Evolutionary conservation across 352 stramenopile species (phyloP).

Genomic region (Phytopythium montanum): DNA sequence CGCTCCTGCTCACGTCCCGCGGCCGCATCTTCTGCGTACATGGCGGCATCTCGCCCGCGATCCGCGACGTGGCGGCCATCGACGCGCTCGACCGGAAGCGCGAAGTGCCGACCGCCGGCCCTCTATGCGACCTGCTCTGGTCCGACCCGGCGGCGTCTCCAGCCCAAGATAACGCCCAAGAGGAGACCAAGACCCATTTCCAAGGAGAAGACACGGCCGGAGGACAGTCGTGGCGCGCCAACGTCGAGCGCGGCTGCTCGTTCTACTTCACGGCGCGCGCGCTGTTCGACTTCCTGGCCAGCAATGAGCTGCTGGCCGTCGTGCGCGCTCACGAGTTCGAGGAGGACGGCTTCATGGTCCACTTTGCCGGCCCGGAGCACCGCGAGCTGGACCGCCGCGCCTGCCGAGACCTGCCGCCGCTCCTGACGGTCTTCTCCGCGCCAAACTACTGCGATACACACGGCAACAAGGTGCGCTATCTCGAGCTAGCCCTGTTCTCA

Average conservation of each 20-base stretch:
- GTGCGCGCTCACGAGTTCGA: constrained; percentile 84
- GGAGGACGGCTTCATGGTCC: constrained; percentile 58
- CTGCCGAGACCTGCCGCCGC: constrained; percentile 47
- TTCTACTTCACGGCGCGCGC: constrained; percentile 87
- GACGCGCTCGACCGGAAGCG: constrained; percentile 54
- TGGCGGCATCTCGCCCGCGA: constrained; percentile 56
- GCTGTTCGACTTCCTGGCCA: constrained; percentile 62
- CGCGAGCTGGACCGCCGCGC: constrained; percentile 36
- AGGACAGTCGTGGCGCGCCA: constrained; percentile 13
- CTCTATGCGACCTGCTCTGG: constrained; percentile 76
- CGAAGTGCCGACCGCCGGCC: constrained; percentile 53
- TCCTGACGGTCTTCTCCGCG: constrained; percentile 95
- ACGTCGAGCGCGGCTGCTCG: constrained; percentile 63
- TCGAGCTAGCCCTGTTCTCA: background rate
- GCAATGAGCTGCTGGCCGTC: constrained; percentile 64
- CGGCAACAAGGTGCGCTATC: constrained; percentile 46
- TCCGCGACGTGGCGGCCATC: constrained; percentile 50
- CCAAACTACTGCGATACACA: constrained; percentile 95
- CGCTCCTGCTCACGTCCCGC: constrained; percentile 38
- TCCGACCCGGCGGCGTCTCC: constrained; percentile 40
- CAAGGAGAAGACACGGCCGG: background rate
- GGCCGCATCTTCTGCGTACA: constrained; percentile 70
- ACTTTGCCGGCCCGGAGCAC: constrained; percentile 51
- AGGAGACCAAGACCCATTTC: background rate
- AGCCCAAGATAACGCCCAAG: background rate